A percentile compares a stretch with the other conserved stretches of the same genome.
Conservation (phyloP, 2,329 filamentous ascomycete genomes). For the Ophiostoma angusticollis region DNA sequence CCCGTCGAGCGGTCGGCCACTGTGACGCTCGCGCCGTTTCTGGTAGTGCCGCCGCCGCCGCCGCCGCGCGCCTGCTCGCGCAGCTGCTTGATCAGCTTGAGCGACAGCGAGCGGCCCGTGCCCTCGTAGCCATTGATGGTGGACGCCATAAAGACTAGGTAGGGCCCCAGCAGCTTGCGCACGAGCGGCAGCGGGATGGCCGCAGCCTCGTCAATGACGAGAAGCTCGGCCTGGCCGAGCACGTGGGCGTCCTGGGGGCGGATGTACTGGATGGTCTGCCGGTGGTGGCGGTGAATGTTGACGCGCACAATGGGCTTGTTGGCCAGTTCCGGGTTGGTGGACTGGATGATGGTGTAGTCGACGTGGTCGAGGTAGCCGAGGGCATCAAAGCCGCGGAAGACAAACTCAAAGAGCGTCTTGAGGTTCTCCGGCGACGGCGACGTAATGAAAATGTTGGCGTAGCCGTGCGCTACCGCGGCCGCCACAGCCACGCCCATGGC, state of each 20-base stretch:
- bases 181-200: conserved; percentile 91
- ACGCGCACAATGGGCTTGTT: conserved; percentile 98
- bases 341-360: conserved; percentile 96
- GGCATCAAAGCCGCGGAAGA: conserved; percentile 96
- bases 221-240: conserved; percentile 81
- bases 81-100: conserved; percentile 95
- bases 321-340: conserved; percentile 84
- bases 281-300: conserved; percentile 86
- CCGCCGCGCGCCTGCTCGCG: conserved; percentile 75
- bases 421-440: conserved; percentile 95
- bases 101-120: conserved; percentile 81
- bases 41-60: conserved; percentile 29
- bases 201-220: conserved; percentile 95
- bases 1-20: conserved; percentile 71
- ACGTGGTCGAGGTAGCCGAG: conserved; percentile 88
- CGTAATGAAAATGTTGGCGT: conserved; percentile 99
- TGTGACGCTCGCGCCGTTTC: conserved; percentile 37
- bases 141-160: conserved; percentile 97
- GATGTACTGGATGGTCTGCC: conserved; percentile 98
- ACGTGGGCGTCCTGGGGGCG: conserved; percentile 93
- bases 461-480: conserved; percentile 86
- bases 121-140: conserved; percentile 99
- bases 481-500: conserved; percentile 90
- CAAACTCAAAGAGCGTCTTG: conserved; percentile 95
- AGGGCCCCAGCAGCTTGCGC: conserved; percentile 87